These are phyloP conservation scores for Calonectria hongkongensis DNA, from an alignment of 2,329 filamentous ascomycete genomes.

Conservation along the genomic window DNA sequence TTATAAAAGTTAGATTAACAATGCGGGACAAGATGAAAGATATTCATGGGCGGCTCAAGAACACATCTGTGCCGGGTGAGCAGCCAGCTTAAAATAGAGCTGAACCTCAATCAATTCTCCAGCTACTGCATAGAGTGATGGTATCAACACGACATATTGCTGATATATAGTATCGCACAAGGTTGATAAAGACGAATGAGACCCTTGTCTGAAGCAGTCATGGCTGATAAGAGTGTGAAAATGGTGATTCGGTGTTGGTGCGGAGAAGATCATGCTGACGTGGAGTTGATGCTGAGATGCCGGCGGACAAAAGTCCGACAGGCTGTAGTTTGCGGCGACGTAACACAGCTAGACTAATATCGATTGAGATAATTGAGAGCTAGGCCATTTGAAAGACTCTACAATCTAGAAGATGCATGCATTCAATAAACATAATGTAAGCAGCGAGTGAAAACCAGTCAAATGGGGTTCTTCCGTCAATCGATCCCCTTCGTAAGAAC, in stretches of 20 bases:
- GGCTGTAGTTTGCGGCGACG: not conserved
- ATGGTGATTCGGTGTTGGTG: not conserved
- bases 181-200: not conserved
- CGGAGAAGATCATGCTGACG: not conserved
- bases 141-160: not conserved
- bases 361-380: no score
- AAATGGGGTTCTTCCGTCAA: no score
- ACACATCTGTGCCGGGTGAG: not conserved
- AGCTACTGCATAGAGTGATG: not conserved
- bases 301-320: not conserved
- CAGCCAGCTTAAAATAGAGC: not conserved
- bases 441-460: no score
- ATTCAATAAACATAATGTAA: no score
- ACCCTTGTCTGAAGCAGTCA: not conserved
- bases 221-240: not conserved
- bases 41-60: not conserved
- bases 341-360: no score
- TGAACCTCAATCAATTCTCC: not conserved
- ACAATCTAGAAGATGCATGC: no score
- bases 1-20: not conserved
- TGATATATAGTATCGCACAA: not conserved
- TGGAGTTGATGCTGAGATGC: not conserved
- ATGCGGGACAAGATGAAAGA: not conserved
- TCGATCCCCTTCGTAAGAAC: no score
- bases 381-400: no score